These are phyloP conservation scores for Aspergillus nanangensis DNA, from an alignment of 495 filamentous ascomycete genomes.

Conservation along the genomic window DNA sequence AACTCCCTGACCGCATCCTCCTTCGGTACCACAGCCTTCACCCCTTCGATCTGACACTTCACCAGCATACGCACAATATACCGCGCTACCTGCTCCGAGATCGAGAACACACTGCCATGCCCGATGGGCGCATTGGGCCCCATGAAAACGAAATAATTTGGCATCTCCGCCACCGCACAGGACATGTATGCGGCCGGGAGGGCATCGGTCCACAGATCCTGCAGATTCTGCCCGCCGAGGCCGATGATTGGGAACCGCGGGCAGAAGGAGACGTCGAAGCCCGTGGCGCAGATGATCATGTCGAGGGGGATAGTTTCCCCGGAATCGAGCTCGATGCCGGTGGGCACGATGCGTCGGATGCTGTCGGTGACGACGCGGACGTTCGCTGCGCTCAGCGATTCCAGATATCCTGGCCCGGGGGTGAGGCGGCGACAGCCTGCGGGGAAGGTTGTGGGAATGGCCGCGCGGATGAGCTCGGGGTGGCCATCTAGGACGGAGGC, in stretches of 20 bases:
- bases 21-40: slow-evolving; percentile 34
- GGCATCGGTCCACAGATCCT: slow-evolving; percentile 29
- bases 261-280: background rate
- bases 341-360: background rate
- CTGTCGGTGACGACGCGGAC: background rate
- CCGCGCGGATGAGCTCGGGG: background rate
- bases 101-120: slow-evolving; percentile 35
- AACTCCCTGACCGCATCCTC: slow-evolving; percentile 41
- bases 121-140: slow-evolving; percentile 31
- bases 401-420: background rate
- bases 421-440: background rate
- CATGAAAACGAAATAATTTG: slow-evolving; percentile 50
- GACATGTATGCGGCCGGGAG: slow-evolving; percentile 46
- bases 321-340: background rate
- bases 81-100: slow-evolving; percentile 40
- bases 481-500: background rate
- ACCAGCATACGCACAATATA: slow-evolving; percentile 39
- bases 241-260: background rate
- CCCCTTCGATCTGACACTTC: slow-evolving; percentile 42
- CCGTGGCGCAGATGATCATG: too few relatives aligned
- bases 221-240: background rate
- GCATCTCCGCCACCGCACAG: slow-evolving; percentile 21
- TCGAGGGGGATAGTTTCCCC: background rate
- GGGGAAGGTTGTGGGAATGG: background rate
- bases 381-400: background rate